These are phyloP conservation scores for Barbarea vulgaris DNA, from an alignment of 345 rosid species.

Conservation along the genomic window DNA sequence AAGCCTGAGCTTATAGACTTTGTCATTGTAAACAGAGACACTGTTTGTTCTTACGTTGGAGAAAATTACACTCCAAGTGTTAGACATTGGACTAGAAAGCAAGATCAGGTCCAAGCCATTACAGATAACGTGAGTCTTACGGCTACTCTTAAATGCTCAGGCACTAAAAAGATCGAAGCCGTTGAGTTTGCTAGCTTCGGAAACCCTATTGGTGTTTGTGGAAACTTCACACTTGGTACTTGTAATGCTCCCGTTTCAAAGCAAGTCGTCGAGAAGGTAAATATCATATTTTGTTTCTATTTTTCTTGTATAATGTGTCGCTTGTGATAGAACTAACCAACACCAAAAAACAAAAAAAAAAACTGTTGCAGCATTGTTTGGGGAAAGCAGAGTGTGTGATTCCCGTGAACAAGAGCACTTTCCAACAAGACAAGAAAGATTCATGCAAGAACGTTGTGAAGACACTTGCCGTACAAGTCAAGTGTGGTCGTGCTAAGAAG, in stretches of 20 bases:
- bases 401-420: constrained; percentile 50
- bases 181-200: constrained; percentile 91
- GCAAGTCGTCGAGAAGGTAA: constrained; percentile 67
- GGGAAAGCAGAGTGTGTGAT: constrained; percentile 61
- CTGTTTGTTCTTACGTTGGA: constrained; percentile 62
- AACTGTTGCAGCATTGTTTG: constrained; percentile 53
- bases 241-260: constrained; percentile 60
- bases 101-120: constrained; percentile 41
- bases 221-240: constrained; percentile 51
- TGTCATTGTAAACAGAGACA: constrained; percentile 60
- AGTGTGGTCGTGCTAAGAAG: constrained; percentile 49
- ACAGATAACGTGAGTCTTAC: constrained; percentile 48
- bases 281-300: neutral
- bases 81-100: constrained; percentile 52
- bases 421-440: constrained; percentile 43
- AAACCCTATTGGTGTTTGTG: constrained; percentile 72
- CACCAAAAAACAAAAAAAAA: neutral
- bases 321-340: constrained; percentile 6
- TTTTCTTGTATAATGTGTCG: neutral
- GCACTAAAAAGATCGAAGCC: constrained; percentile 47
- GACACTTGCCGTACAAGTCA: constrained; percentile 73
- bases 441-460: constrained; percentile 49
- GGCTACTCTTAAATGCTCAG: constrained; percentile 59
- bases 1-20: constrained; percentile 63
- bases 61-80: constrained; percentile 70